Evolutionary conservation across 2,329 filamentous ascomycete genomes (phyloP).

Genomic region (Cladosporium sp.): DNA sequence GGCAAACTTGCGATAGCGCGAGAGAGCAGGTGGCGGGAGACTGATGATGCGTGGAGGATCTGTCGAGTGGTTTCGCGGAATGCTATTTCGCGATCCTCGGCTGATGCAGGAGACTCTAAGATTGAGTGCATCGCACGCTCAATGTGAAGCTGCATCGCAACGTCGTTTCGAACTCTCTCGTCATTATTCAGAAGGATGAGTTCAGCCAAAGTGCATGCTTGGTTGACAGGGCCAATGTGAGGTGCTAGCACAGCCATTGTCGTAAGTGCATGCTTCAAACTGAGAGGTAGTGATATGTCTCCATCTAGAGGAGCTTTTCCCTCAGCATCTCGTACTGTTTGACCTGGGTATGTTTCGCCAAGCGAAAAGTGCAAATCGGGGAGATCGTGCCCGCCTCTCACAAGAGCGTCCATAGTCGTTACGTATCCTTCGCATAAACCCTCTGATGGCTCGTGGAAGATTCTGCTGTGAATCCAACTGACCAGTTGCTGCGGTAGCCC

Average conservation of each 20-base stretch:
- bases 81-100: neutral
- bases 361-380: neutral
- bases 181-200: slow-evolving; percentile 33
- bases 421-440: slow-evolving; percentile 40
- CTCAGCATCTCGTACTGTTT: slow-evolving; percentile 1
- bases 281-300: neutral
- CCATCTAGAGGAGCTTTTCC: neutral
- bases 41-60: slow-evolving; percentile 4
- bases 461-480: slow-evolving; percentile 45
- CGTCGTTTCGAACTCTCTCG: slow-evolving; percentile 24
- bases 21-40: slow-evolving; percentile 47
- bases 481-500: slow-evolving; percentile 41
- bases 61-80: slow-evolving; percentile 17
- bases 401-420: slow-evolving; percentile 26
- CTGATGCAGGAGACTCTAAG: slow-evolving; percentile 3
- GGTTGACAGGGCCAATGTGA: neutral
- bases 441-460: slow-evolving; percentile 34
- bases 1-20: slow-evolving; percentile 63
- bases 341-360: neutral
- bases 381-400: neutral
- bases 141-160: slow-evolving; percentile 24
- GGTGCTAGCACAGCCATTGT: slow-evolving; percentile 2
- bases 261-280: neutral
- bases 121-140: slow-evolving; percentile 28
- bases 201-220: slow-evolving; percentile 25